phyloP scores from a whole-genome alignment of 2,329 filamentous ascomycete species.

The Mariannaea sp. region DNA sequence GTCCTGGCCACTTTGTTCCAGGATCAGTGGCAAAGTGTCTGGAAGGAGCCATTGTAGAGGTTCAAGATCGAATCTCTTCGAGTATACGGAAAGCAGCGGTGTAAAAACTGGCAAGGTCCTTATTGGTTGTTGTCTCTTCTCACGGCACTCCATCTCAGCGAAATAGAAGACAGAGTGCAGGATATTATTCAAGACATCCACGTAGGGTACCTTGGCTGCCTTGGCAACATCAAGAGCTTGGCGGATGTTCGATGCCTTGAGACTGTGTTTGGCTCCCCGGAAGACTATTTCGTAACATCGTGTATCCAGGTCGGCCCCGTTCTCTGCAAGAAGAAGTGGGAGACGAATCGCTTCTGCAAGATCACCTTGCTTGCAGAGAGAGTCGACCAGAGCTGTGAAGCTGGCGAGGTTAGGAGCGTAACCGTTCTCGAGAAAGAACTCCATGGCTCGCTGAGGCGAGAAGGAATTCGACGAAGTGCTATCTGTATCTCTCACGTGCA shows the following conservation, averaged over 20 bases:
- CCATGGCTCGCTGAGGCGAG: slow-evolving; percentile 40
- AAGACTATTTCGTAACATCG: slow-evolving; percentile 73
- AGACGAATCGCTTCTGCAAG: slow-evolving; percentile 44
- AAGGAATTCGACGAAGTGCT: slow-evolving; percentile 35
- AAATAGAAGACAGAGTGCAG: slow-evolving; percentile 57
- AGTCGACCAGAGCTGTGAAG: slow-evolving; percentile 71
- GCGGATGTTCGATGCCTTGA: slow-evolving; percentile 58
- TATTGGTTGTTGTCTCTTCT: slow-evolving; percentile 38
- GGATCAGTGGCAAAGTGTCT: slow-evolving; percentile 42
- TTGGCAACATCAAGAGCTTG: slow-evolving; percentile 46
- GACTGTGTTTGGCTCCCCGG: slow-evolving; percentile 66
- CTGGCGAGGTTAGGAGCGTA: slow-evolving; percentile 65
- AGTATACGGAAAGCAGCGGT: slow-evolving; percentile 55
- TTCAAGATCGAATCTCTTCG: slow-evolving; percentile 52
- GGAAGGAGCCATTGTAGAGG: slow-evolving; percentile 50
- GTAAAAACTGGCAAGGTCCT: slow-evolving; percentile 48
- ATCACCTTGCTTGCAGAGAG: slow-evolving; percentile 62
- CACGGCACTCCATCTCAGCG: slow-evolving; percentile 46
- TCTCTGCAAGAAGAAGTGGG: slow-evolving; percentile 42
- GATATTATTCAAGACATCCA: slow-evolving; percentile 44
- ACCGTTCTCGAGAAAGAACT: slow-evolving; percentile 61
- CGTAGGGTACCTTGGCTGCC: slow-evolving; percentile 53
- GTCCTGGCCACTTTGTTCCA: slow-evolving; percentile 30
- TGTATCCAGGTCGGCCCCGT: slow-evolving; percentile 63
- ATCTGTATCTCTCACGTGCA: slow-evolving; percentile 45